These are phyloP conservation scores for Skeletonema tropicum DNA, from an alignment of 108 stramenopile species.

Conservation along the genomic window DNA sequence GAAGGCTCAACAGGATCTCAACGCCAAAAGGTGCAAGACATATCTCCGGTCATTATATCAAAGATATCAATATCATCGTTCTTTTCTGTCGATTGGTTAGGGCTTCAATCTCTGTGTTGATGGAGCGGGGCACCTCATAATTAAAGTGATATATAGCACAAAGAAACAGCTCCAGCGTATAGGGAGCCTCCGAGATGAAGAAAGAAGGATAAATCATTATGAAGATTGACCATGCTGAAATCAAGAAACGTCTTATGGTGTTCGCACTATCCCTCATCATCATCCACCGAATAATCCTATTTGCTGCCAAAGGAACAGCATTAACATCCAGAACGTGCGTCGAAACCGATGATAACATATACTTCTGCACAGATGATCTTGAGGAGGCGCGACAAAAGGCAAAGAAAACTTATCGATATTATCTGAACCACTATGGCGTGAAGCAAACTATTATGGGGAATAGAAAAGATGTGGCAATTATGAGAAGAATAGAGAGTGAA, in stretches of 20 bases:
- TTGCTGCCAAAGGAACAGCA: background rate
- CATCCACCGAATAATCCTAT: background rate
- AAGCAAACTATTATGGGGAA: constrained; percentile 8
- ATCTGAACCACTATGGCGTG: constrained; percentile 5
- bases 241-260: background rate
- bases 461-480: background rate
- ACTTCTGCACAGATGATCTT: background rate
- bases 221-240: background rate
- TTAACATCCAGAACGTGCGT: background rate
- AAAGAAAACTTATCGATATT: background rate
- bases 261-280: background rate
- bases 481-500: background rate
- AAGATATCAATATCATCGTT: too few species aligned
- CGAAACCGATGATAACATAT: background rate
- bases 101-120: too few species aligned
- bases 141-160: too few species aligned
- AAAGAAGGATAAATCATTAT: background rate
- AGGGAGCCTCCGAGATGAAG: background rate
- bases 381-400: background rate
- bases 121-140: too few species aligned
- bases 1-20: too few species aligned
- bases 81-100: too few species aligned
- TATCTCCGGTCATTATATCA: too few species aligned
- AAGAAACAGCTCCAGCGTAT: too few species aligned
- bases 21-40: too few species aligned